Evolutionary conservation across 768 basidiomycete species (phyloP), one percentile per base, ranked within the genome.

Genomic region (Termitomyces sp.): DNA sequence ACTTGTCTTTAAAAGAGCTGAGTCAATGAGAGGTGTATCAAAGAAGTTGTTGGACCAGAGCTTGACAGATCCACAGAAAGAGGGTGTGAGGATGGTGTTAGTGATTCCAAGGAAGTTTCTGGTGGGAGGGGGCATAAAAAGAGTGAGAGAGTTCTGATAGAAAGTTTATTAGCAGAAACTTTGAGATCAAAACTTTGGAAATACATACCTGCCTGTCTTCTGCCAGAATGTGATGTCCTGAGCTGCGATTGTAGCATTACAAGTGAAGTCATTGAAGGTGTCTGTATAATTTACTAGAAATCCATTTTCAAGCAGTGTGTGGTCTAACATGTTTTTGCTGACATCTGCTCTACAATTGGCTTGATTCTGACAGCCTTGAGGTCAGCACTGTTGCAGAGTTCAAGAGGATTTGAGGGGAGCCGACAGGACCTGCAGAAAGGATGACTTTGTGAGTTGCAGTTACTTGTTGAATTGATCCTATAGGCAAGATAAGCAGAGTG

Each of bases 261-360:
- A 42, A 44, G 30, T 33, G 30, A 54, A 54, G 6, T 18, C 12
- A 34, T 54, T 32, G 5, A 54, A 54, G 4, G 42, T 54, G 22
- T 54, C 22, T 1, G 30, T 53, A 4, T 40, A 53, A 22, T 53
- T 53, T 13, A 53, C 40, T 16, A 24, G 14, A 27, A 43, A 53
- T 43, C 30, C 53, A 33, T 43, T 43, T 13, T 40, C 53, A 16
- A 53, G 53, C 9, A 53, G 53, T 22, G 62, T 49, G 14, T 77
- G 75, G 55, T 75, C 76, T 3, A 68, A 65, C 2, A 77, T 58
- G 54, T 78, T 75, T 52, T 69, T 65, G 7, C 77, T 76, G 2
- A 78, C 76, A 53, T 66, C 66, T 1, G 74, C 74, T 74, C 36
- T 8, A 76, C 56, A 8, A 71, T 27, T 13, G 70, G 60, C 42